These are phyloP conservation scores for Oryza brachyantha DNA, from an alignment of 176 grass and related monocot genomes.

Conservation along the genomic window DNA sequence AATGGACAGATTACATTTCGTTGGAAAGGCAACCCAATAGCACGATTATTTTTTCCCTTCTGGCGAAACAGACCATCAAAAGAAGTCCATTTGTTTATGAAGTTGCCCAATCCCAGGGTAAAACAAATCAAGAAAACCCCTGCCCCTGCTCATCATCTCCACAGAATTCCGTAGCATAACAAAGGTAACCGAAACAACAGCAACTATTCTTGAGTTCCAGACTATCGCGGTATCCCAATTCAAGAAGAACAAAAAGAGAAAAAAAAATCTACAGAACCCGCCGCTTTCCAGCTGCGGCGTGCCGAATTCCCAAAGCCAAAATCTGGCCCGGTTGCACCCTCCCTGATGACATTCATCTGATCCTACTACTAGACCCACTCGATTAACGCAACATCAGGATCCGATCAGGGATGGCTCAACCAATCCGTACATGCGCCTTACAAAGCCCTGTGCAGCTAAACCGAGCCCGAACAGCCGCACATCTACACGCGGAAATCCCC, in stretches of 20 bases:
- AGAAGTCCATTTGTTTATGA: background rate
- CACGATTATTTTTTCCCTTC: background rate
- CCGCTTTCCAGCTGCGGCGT: background rate
- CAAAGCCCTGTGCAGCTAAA: background rate
- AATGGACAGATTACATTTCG: background rate
- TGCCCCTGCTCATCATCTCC: too few species aligned
- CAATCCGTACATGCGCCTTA: background rate
- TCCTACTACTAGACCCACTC: background rate
- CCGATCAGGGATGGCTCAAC: background rate
- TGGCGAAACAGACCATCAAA: background rate
- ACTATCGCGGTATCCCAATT: background rate
- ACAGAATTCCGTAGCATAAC: background rate
- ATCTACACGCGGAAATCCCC: constrained; percentile 12
- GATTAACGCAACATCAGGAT: constrained; percentile 1
- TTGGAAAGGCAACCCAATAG: background rate
- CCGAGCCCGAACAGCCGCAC: background rate
- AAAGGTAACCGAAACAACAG: background rate
- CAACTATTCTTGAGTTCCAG: background rate
- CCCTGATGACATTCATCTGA: background rate
- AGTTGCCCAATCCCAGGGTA: constrained; percentile 5
- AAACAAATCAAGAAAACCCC: constrained; percentile 18
- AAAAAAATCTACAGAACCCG: background rate
- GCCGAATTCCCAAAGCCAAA: background rate
- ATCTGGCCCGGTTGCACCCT: background rate
- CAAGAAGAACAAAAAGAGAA: too few species aligned